Evolutionary conservation across 192 early-diverging fungal species (phyloP).

Genomic region (Coemansia asiatica): DNA sequence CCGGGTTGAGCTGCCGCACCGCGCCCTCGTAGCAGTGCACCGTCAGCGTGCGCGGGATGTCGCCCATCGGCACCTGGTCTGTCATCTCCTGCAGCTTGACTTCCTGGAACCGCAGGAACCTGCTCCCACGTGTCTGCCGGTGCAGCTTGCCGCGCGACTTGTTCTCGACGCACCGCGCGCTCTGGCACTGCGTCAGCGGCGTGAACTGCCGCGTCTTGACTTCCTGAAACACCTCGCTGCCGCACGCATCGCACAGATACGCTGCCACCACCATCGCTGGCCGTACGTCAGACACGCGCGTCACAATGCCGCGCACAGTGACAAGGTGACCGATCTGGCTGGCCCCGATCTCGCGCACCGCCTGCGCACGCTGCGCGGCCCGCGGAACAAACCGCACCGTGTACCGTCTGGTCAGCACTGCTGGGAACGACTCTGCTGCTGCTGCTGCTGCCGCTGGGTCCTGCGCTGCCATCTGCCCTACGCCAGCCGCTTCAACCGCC

Average conservation of each 20-base stretch:
- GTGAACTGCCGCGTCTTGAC: constrained; percentile 72
- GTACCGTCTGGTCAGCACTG: constrained; percentile 82
- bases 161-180: constrained; percentile 77
- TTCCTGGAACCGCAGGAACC: constrained; percentile 94
- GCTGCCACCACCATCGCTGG: constrained; percentile 86
- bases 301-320: constrained; percentile 89
- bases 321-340: constrained; percentile 80
- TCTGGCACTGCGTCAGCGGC: constrained; percentile 80
- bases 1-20: constrained; percentile 80
- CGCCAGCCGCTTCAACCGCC: constrained; percentile 4
- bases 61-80: constrained; percentile 98
- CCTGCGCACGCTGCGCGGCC: constrained; percentile 59
- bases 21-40: constrained; percentile 81
- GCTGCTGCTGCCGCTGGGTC: constrained; percentile 22
- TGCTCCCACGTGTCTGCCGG: constrained; percentile 88
- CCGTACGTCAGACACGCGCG: constrained; percentile 90
- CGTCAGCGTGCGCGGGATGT: constrained; percentile 96
- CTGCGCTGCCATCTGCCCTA: constrained; percentile 24
- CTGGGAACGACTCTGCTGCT: constrained; percentile 66
- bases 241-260: constrained; percentile 91
- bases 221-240: constrained; percentile 94
- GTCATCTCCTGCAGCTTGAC: constrained; percentile 95
- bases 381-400: constrained; percentile 80
- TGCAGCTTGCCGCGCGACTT: constrained; percentile 78
- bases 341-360: constrained; percentile 87